Base-by-base conservation (phyloP, 176 grass and related monocot species). In the Phoenix roebelenii region DNA sequence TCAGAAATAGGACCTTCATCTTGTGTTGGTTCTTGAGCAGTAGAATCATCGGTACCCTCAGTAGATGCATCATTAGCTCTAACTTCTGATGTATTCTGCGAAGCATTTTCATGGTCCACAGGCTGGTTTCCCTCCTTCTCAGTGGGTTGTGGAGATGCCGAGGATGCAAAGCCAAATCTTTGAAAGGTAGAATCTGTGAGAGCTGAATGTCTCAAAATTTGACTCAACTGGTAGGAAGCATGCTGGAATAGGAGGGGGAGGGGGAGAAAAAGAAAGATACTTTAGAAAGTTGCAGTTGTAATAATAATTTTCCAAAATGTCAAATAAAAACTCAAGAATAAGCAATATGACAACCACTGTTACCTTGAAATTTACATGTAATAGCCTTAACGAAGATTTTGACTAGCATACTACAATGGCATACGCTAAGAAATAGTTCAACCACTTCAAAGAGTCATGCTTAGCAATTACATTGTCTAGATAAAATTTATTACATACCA, bases 1-100 rank as follows among this genome's bases (percentile, higher is more conserved):
- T 61, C 51, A 23, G 15, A 55, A 25, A 25, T 63, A 53, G n/a
- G 23, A 69, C 59, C 71, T 66, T 16, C 22, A 70, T 81, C 51
- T 66, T 58, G 28, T 66, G 51, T 16, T 50, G 69, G 29, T 5
- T 70, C 61, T 74, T 61, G 10, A 65, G 53, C 68, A 73, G 78
- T 65, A 17, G 60, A 70, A 74, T 16, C 51, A 60, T 17, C 25
- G 23, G 35, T 67, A 52, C 65, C 56, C 39, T 54, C 66, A 7
- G 58, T 28, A 79, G 44, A 17, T 58, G 52, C 76, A 64, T 16
- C 20, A 60, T 72, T 24, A 10, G 23, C 14, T 22, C 5, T 4
- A 9, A 25, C 30, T 28, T 64, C 72, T 50, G 57, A 44, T 55
- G 3, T 54, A 48, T 23, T 17, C 3, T 57, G 25, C 49, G 22